Base-by-base conservation (phyloP, 1,284 basidiomycete genomes). In the Ustilago hordei region DNA sequence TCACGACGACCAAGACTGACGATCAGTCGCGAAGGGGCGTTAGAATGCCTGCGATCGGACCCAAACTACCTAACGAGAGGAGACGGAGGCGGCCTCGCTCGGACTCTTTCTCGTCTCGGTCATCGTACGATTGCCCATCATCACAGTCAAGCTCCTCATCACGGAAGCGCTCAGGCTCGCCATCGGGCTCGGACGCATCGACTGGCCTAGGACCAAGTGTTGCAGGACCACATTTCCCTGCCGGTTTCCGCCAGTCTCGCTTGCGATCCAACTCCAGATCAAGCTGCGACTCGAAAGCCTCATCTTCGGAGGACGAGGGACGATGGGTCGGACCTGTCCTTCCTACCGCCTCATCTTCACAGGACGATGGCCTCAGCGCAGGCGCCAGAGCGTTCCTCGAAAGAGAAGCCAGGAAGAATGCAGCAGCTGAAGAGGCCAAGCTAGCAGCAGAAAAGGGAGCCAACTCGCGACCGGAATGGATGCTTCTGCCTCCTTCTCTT, bases 391-490 rank as follows among this genome's bases (percentile, higher is more conserved):
- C 35, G 0, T 76, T 80, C 36, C 41, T 80, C 0, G 79, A 80
- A 36, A 53, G 79, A 19, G 76, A 80, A 63, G 69, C 71, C 28
- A 56, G 76, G 9, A 60, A 59, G 13, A 64, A 63, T 12, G 59
- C 61, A 19, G 69, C 73, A 4, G 64, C 67, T 17, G 48, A 54
- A 31, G 71, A 78, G 8, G 75, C 72, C 5, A 47, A 58, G 7
- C 12, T 60, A 2, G 67, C 75, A 2, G 64, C 65, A 11, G 62
- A 70, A 54, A 67, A 63, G 35, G 75, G 65, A 3, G 67, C 74
- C 39, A 78, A 55, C 12, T 69, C 70, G 19, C 61, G 78, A 12
- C 71, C 75, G 1, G 79, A 80, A 39, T 80, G 79, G 79, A 80
- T 80, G 79, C 73, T 80, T 3, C 35, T 71, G 8, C 76, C 76